A percentile compares a stretch with the other conserved stretches of the same genome.
Evolutionary conservation across 371 early-diverging fungal species (phyloP).

Genomic region (Sporodiniella umbellata): DNA sequence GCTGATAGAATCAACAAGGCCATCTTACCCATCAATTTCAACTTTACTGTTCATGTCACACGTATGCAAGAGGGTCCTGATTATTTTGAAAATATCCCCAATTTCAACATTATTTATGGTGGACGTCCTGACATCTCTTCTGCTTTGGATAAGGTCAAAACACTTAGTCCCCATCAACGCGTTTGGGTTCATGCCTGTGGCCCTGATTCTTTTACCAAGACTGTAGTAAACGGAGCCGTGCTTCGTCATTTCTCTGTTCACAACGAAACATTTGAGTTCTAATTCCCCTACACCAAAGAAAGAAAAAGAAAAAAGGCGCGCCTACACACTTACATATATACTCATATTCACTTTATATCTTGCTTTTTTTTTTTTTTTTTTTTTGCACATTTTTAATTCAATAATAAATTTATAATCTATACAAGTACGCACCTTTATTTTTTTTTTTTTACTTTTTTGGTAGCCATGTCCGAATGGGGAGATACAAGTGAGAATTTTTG

Average conservation of each 20-base stretch:
- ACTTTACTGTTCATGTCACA: constrained; percentile 32
- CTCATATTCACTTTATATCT: neutral
- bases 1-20: constrained; percentile 15
- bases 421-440: too few relatives aligned
- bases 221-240: constrained; percentile 32
- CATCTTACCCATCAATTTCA: constrained; percentile 19
- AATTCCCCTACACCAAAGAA: constrained; percentile 3
- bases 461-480: too few relatives aligned
- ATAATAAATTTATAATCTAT: neutral
- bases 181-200: constrained; percentile 42
- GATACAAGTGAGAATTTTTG: neutral
- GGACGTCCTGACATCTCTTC: constrained; percentile 20
- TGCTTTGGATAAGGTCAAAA: constrained; percentile 23
- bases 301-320: too few relatives aligned
- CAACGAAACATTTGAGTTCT: constrained; percentile 47
- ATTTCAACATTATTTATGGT: constrained; percentile 18
- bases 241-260: constrained; percentile 26
- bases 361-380: neutral
- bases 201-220: constrained; percentile 28
- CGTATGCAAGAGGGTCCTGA: constrained; percentile 23
- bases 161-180: constrained; percentile 7
- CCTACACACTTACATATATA: neutral
- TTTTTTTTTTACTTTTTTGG: too few relatives aligned
- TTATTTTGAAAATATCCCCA: constrained; percentile 5
- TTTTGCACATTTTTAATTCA: neutral